Percentiles rank a stretch among this genome's conserved stretches.
These are phyloP conservation scores for Zizania palustris DNA, from an alignment of 202 grass and related monocot genomes.

Conservation along the genomic window DNA sequence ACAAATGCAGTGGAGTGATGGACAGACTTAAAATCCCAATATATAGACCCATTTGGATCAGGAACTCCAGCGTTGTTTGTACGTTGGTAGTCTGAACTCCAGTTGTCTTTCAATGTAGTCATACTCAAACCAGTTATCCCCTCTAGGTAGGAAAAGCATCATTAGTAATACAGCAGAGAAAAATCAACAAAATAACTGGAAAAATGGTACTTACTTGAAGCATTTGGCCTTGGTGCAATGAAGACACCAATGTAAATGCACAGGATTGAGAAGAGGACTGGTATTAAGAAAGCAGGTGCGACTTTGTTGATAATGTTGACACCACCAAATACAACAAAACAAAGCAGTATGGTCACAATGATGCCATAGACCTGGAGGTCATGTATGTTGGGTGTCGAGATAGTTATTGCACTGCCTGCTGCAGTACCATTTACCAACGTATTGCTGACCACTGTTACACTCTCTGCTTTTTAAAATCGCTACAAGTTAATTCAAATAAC, in stretches of 20 bases:
- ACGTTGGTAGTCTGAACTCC: slow-evolving; percentile 74
- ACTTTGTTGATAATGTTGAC: slow-evolving; percentile 97
- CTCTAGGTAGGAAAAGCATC: slow-evolving; percentile 37
- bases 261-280: slow-evolving; percentile 86
- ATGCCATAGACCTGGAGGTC: slow-evolving; percentile 91
- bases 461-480: slow-evolving; percentile 59
- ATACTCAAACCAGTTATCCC: slow-evolving; percentile 78
- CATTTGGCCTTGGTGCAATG: slow-evolving; percentile 56
- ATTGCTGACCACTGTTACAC: slow-evolving; percentile 64
- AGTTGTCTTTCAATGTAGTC: slow-evolving; percentile 72
- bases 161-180: slow-evolving; percentile 4
- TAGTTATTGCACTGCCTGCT: slow-evolving; percentile 46
- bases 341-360: slow-evolving; percentile 79
- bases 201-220: slow-evolving; percentile 59
- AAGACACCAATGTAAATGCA: slow-evolving; percentile 87
- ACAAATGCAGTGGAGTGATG: background rate
- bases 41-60: slow-evolving; percentile 74
- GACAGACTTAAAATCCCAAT: slow-evolving; percentile 93
- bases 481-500: slow-evolving; percentile 32
- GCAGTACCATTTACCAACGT: slow-evolving; percentile 53
- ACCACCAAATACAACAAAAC: slow-evolving; percentile 96
- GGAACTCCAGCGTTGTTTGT: slow-evolving; percentile 92
- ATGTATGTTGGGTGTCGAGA: slow-evolving; percentile 87
- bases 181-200: background rate
- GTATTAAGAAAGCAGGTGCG: slow-evolving; percentile 79